phyloP scores from a whole-genome alignment of 2,329 filamentous ascomycete species.

The Hymenoscyphus occultus region DNA sequence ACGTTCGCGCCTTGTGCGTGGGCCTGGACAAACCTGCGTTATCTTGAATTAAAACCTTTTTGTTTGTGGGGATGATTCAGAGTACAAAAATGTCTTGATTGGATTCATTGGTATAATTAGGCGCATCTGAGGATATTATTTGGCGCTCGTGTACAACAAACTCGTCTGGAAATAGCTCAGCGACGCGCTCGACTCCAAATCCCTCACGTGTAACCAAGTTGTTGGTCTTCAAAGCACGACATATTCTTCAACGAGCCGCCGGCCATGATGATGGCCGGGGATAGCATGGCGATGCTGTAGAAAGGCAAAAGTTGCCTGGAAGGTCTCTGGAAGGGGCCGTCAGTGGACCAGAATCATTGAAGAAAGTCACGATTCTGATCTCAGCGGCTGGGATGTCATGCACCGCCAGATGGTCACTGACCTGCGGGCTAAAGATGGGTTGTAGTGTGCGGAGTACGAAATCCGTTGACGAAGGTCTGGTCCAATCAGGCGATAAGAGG shows the following conservation, averaged over 20 bases:
- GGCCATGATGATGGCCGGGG: slow-evolving; percentile 4
- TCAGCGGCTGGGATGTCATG: slow-evolving; percentile 12
- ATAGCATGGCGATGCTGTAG: background rate
- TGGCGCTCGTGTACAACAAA: slow-evolving; percentile 9
- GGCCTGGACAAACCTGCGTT: background rate
- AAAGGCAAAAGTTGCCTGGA: slow-evolving; percentile 3
- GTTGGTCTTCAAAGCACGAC: slow-evolving; percentile 12
- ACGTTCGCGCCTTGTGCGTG: slow-evolving; percentile 3
- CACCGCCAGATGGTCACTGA: background rate
- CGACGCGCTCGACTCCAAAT: slow-evolving; percentile 12
- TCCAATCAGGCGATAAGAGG: background rate
- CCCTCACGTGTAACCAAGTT: slow-evolving; percentile 5
- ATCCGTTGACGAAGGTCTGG: background rate
- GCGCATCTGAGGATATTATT: background rate
- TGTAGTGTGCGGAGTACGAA: background rate
- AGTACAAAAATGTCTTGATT: background rate
- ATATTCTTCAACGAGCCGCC: slow-evolving; percentile 12
- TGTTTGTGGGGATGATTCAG: background rate
- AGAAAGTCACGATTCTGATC: slow-evolving; percentile 1
- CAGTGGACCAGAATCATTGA: background rate
- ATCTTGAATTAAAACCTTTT: background rate
- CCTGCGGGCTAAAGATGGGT: slow-evolving; percentile 1
- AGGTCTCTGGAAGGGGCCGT: background rate
- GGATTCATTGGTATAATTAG: slow-evolving; percentile 2
- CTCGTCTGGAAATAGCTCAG: slow-evolving; percentile 12